These are phyloP conservation scores for Sarcocystis neurona DNA, from an alignment of 169 alveolate genomes.

Conservation along the genomic window DNA sequence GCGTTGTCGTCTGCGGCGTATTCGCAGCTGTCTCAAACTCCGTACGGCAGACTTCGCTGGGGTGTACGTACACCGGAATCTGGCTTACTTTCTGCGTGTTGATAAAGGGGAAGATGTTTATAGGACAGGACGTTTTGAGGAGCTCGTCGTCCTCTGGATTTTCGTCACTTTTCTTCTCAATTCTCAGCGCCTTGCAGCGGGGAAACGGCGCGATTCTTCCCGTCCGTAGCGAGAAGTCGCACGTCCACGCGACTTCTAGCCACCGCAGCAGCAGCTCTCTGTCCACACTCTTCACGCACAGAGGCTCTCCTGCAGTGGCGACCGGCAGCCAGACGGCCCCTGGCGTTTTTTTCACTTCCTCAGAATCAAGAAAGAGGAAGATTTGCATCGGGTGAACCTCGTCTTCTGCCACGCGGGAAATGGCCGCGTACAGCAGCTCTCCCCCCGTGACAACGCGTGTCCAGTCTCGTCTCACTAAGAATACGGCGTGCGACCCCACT, in stretches of 20 bases:
- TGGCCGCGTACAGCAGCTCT: constrained; percentile 7
- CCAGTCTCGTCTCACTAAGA: constrained; percentile 14
- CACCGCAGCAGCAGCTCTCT: constrained; percentile 12
- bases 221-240: constrained; percentile 28
- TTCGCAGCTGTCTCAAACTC: too few relatives aligned
- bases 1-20: too few relatives aligned
- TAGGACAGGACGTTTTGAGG: too few relatives aligned
- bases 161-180: background rate
- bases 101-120: background rate
- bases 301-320: background rate
- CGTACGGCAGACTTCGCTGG: too few relatives aligned
- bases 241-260: constrained; percentile 28
- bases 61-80: too few relatives aligned
- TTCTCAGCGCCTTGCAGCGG: too few relatives aligned
- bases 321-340: background rate
- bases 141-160: background rate
- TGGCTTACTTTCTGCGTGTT: constrained; percentile 16
- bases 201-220: constrained; percentile 23
- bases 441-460: constrained; percentile 27
- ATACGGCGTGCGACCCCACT: constrained; percentile 34
- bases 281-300: background rate
- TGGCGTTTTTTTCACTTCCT: background rate
- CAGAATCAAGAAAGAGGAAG: background rate
- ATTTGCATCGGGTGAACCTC: background rate
- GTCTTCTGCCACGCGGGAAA: constrained; percentile 8